Conservation (phyloP, 495 filamentous ascomycete species). For the Trichoderma reesei region DNA sequence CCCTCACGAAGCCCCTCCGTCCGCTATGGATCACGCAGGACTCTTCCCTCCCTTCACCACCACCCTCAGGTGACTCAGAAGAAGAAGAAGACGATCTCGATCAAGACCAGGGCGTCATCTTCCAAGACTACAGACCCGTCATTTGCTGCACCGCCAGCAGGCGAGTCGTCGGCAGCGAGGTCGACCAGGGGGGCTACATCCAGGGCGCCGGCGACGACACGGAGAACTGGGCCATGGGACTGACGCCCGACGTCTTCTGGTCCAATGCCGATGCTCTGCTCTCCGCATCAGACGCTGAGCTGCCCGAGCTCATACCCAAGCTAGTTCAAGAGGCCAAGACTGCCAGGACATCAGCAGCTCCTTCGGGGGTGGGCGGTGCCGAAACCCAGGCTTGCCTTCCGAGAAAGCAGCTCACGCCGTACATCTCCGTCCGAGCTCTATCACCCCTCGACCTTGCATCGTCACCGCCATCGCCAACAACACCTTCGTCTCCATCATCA, state of each 20-base stretch:
- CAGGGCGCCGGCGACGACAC: constrained; percentile 92
- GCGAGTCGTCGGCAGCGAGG: constrained; percentile 53
- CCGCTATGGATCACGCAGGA: constrained; percentile 54
- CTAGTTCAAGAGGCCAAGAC: constrained; percentile 33
- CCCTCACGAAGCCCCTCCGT: constrained; percentile 47
- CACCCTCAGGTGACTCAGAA: not conserved
- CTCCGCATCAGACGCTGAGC: constrained; percentile 48
- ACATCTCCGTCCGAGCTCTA: constrained; percentile 24
- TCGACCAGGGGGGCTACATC: constrained; percentile 67
- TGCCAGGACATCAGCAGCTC: constrained; percentile 13
- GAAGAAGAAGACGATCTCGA: not conserved
- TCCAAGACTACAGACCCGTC: constrained; percentile 54
- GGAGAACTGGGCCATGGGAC: constrained; percentile 74
- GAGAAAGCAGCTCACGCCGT: constrained; percentile 23
- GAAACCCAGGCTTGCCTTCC: not conserved
- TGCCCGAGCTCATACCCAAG: constrained; percentile 51
- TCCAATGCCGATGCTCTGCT: constrained; percentile 46
- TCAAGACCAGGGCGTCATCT: constrained; percentile 19
- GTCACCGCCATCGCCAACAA: too few species aligned
- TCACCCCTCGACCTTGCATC: constrained; percentile 14
- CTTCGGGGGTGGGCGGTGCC: constrained; percentile 23
- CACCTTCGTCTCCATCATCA: not conserved
- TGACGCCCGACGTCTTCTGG: constrained; percentile 78
- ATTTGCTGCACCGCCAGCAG: constrained; percentile 75
- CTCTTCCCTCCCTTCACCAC: constrained; percentile 23